Conservation (phyloP, 805 yeast species). For the Danielia oregonensis region DNA sequence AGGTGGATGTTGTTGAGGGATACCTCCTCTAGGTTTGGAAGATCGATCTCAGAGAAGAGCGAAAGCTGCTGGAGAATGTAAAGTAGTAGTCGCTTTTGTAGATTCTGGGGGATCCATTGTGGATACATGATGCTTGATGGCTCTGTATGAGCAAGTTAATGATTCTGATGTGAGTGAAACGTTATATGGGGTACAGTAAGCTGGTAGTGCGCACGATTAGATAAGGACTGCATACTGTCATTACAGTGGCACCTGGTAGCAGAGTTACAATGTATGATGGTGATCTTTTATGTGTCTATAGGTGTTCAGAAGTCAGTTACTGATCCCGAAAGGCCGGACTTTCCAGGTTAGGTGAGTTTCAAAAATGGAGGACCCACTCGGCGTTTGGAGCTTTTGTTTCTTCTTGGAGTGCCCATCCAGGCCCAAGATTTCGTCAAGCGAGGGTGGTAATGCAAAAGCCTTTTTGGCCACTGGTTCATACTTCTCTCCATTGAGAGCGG, state of each 20-base stretch:
- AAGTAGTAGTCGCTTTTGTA: conserved; percentile 76
- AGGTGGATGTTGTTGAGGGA: conserved; percentile 54
- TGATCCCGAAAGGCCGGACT: not conserved
- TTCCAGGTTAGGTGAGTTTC: not conserved
- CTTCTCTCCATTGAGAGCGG: not conserved
- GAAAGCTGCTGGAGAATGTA: conserved; percentile 80
- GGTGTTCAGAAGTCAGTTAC: too few species aligned
- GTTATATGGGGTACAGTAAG: not conserved
- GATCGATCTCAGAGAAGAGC: conserved; percentile 75
- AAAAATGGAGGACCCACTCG: not conserved
- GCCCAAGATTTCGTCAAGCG: conserved; percentile 2
- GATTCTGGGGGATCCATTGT: conserved; percentile 76
- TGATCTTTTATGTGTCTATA: too few species aligned
- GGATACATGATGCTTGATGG: conserved; percentile 14
- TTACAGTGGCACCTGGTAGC: too few species aligned
- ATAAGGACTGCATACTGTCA: too few species aligned
- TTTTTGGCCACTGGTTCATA: not conserved
- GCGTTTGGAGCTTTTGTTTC: conserved; percentile 1
- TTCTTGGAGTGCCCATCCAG: not conserved
- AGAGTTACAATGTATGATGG: too few species aligned
- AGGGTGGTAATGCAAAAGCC: conserved; percentile 2
- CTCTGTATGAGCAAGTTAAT: too few species aligned
- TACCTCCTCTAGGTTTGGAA: conserved; percentile 73
- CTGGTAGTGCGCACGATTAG: not conserved
- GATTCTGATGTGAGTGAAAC: too few species aligned